Evolutionary conservation across 192 early-diverging fungal species (phyloP), one percentile per base, ranked within the genome.

Genomic region (Linnemannia exigua): DNA sequence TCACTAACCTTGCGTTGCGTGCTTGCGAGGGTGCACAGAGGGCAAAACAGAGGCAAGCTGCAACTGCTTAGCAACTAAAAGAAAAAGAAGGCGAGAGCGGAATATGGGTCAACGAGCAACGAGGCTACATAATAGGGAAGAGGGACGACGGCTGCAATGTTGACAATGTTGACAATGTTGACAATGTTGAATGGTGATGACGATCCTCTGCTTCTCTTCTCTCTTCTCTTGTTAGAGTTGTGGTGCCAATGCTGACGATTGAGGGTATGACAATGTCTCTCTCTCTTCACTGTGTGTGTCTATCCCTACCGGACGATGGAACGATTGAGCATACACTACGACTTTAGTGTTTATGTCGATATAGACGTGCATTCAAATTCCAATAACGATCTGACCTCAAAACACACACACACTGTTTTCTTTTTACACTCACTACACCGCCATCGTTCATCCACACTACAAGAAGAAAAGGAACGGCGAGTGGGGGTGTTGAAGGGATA

Each of bases 381-480:
- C 80, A 75, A 76, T 81, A 76, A 76, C 80, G 47, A 81, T 81
- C 61, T 81, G 80, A 81, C 80, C 80, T 47, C 72, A 80, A 70
- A 74, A 28, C 46, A 69, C 46, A 47, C 25, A 9, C 52, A 67
- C 17, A 19, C 35, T 7, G 3, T 47, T 1, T n/a, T n/a, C 20
- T 31, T 14, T 0, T 28, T 33, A 31, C 12, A 63, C 14, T 14
- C 58, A 63, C 25, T 14, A 11, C 28, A 25, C 52, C n/a, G n/a
- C n/a, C n/a, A n/a, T n/a, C n/a, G n/a, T n/a, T 25, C 52, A 54
- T 54, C 22, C 52, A 25, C 52, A 54, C 22, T 44, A 44, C 41
- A 44, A 44, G 41, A 6, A 44, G 9, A 44, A 44, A 44, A 44
- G 41, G 41, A 44, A 44, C 41, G 41, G 41, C 41, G 41, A 44